Base-by-base conservation (phyloP, 257 asterid species). In the Capsicum chinense region DNA sequence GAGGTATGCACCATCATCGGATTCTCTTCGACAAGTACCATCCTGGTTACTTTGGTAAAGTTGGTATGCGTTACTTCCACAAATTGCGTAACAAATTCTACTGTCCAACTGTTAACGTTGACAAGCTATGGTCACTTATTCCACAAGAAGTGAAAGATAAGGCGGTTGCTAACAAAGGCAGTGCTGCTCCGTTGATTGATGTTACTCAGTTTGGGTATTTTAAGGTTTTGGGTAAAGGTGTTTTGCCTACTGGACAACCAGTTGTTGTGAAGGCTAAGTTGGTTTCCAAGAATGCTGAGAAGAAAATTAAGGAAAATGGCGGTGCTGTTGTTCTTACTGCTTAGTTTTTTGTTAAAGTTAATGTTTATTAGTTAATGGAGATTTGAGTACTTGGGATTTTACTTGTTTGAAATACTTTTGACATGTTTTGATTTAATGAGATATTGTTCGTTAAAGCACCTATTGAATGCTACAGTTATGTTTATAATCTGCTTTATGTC, bases 1-100 rank as follows among this genome's bases (percentile, higher is more conserved):
- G 90, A 16, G 90, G 90, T 7, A 83, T 88, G 90, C 90, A 88
- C 82, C 88, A 88, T 85, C 90, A 88, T 59, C 83, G 90, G 5
- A 88, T 88, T 84, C 88, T 88, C 26, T 88, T 88, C 76, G 90
- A 88, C 86, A 88, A 88, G 48, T 88, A 88, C 68, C 90, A 86
- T 82, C 88, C 90, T 5, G 90, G 90, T 13, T 88, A 86, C 81
- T 88, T 88, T 82, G 88, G 90, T 1, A 88, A 88, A 64, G 90
- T 88, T 1, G 87, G 90, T 60, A 88, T 88, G 90, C 80, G 88
- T 15, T 86, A 86, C 56, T 86, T 86, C 82, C 88, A 86, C 88
- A 83, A 86, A 78, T 82, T 86, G 6, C 86, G 88, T 52, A 86
- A 86, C 86, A 86, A 83, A 44, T 86, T 86, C 78, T 83, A 83